A percentile compares a stretch with the other conserved stretches of the same genome.
phyloP scores from a whole-genome alignment of 352 stramenopile species.

The Globisporangium acanthophoron region DNA sequence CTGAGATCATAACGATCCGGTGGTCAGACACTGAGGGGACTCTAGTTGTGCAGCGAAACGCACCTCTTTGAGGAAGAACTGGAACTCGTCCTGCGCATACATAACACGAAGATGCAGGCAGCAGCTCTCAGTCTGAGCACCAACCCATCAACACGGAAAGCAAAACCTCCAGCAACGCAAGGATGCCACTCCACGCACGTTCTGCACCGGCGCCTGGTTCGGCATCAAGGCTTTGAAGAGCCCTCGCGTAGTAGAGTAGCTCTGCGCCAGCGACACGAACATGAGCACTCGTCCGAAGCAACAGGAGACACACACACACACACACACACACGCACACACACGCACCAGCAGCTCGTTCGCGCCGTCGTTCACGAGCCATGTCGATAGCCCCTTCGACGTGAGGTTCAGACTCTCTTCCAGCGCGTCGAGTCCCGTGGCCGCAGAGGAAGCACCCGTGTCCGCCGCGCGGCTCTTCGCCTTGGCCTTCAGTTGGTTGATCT shows the following conservation, averaged over 20 bases:
- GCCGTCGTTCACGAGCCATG: slow-evolving; percentile 67
- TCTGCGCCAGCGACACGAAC: slow-evolving; percentile 21
- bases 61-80: slow-evolving; percentile 65
- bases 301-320: not conserved
- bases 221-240: slow-evolving; percentile 61
- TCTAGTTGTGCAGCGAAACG: not conserved
- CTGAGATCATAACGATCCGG: slow-evolving; percentile 16
- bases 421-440: slow-evolving; percentile 15
- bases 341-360: slow-evolving; percentile 64
- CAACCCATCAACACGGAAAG: not conserved
- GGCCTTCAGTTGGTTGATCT: slow-evolving; percentile 61
- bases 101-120: not conserved
- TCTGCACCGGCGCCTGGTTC: slow-evolving; percentile 35
- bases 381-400: slow-evolving; percentile 55
- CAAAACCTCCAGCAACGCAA: not conserved
- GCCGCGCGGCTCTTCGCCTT: slow-evolving; percentile 32
- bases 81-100: slow-evolving; percentile 52
- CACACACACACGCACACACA: not conserved
- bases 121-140: not conserved
- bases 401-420: slow-evolving; percentile 17
- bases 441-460: not conserved
- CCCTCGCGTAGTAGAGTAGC: slow-evolving; percentile 51
- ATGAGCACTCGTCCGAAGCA: not conserved
- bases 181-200: slow-evolving; percentile 22
- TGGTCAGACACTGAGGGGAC: not conserved